Evolutionary conservation across 345 rosid species (phyloP).

Genomic region (Eutrema yunnanense): DNA sequence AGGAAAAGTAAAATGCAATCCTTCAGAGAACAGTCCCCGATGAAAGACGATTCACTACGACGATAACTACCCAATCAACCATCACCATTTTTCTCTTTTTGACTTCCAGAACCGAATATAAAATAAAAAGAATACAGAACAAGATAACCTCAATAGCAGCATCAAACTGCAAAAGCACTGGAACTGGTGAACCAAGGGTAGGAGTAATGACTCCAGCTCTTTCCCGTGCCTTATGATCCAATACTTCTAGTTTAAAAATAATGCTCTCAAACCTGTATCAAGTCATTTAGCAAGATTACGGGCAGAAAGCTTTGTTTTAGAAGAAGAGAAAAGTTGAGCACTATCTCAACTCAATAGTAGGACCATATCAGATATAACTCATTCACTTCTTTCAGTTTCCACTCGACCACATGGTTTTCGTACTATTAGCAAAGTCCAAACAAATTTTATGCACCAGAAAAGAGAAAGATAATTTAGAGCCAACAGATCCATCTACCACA

Average conservation of each 20-base stretch:
- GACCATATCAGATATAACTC: neutral
- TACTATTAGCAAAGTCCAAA: neutral
- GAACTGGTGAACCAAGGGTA: constrained; percentile 72
- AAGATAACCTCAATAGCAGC: constrained; percentile 66
- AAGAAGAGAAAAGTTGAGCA: neutral
- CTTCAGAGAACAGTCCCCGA: neutral
- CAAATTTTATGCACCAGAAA: neutral
- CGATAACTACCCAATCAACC: neutral
- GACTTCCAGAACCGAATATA: neutral
- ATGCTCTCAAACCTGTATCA: constrained; percentile 64
- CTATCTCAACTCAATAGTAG: neutral
- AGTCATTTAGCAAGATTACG: neutral
- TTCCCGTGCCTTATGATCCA: constrained; percentile 92
- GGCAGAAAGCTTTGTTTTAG: neutral
- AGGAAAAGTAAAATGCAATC: neutral
- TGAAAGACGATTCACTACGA: neutral
- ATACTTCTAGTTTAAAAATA: constrained; percentile 80
- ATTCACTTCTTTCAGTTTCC: neutral
- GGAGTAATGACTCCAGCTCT: constrained; percentile 84
- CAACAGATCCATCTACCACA: neutral
- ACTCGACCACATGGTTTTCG: neutral
- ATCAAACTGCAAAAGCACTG: constrained; percentile 70
- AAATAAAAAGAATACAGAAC: neutral
- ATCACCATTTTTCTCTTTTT: neutral
- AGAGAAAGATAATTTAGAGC: neutral